Conservation (phyloP, 306 rosid genomes). For the Coriaria nepalensis region DNA sequence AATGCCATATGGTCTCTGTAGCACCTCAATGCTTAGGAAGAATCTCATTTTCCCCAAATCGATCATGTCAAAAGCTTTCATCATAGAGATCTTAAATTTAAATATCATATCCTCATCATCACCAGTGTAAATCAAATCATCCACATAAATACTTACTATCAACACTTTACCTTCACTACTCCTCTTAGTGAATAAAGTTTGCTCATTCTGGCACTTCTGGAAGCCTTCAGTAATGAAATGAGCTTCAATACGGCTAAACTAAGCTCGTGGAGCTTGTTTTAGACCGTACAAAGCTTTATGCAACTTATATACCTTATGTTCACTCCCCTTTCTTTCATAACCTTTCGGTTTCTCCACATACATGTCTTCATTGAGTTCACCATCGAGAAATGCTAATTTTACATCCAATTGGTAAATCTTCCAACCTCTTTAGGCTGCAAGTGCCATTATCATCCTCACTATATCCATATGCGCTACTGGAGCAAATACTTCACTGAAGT, state of each 20-base stretch:
- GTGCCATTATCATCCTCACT: too few species aligned
- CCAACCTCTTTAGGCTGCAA: background rate
- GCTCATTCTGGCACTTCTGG: background rate
- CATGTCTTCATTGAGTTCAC: background rate
- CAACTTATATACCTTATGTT: background rate
- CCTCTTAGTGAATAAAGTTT: background rate
- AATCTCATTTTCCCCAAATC: background rate
- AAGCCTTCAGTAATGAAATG: background rate
- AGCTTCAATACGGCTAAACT: background rate
- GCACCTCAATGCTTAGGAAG: background rate
- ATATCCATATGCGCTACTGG: background rate
- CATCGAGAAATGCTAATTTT: background rate
- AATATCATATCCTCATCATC: too few species aligned
- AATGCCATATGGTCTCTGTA: background rate
- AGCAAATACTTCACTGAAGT: background rate
- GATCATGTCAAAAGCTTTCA: too few species aligned
- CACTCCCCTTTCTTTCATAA: background rate
- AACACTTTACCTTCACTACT: background rate
- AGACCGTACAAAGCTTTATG: background rate
- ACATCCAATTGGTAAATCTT: background rate
- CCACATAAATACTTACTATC: background rate
- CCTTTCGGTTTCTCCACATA: background rate
- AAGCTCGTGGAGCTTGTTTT: conserved; percentile 1
- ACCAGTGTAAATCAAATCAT: background rate
- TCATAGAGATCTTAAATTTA: too few species aligned